phyloP scores from a whole-genome alignment of 345 rosid genomes.

The Draba incana region DNA sequence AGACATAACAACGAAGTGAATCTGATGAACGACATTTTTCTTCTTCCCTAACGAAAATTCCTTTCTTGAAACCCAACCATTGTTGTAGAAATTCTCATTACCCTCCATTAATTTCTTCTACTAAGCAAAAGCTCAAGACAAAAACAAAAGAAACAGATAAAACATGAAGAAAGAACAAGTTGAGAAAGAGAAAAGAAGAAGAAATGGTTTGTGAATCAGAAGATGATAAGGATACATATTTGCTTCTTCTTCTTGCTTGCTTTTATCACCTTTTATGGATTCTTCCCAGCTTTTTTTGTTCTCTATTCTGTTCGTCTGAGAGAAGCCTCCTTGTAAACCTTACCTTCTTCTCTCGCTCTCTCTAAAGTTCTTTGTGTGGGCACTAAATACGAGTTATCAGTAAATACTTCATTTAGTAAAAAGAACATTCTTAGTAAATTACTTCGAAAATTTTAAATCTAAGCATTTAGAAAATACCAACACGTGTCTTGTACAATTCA shows the following conservation, averaged over 20 bases:
- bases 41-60: constrained; percentile 13
- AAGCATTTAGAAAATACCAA: neutral
- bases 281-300: constrained; percentile 29
- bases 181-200: constrained; percentile 14
- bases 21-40: constrained; percentile 14
- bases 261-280: constrained; percentile 30
- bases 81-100: constrained; percentile 18
- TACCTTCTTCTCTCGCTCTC: constrained; percentile 16
- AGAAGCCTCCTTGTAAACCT: constrained; percentile 30
- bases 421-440: too few species aligned
- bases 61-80: constrained; percentile 22
- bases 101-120: constrained; percentile 17
- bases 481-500: neutral
- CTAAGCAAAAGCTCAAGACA: constrained; percentile 7
- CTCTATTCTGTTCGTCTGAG: constrained; percentile 37
- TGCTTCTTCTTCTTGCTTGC: constrained; percentile 12
- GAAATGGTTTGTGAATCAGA: constrained; percentile 4
- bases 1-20: constrained; percentile 13
- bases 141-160: neutral
- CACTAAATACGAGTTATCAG: constrained; percentile 15
- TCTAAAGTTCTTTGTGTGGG: constrained; percentile 11
- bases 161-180: neutral
- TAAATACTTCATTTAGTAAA: too few species aligned
- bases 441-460: too few species aligned
- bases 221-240: constrained; percentile 13